Conservation (phyloP, 192 early-diverging fungal species). For the Funneliformis geosporum region DNA sequence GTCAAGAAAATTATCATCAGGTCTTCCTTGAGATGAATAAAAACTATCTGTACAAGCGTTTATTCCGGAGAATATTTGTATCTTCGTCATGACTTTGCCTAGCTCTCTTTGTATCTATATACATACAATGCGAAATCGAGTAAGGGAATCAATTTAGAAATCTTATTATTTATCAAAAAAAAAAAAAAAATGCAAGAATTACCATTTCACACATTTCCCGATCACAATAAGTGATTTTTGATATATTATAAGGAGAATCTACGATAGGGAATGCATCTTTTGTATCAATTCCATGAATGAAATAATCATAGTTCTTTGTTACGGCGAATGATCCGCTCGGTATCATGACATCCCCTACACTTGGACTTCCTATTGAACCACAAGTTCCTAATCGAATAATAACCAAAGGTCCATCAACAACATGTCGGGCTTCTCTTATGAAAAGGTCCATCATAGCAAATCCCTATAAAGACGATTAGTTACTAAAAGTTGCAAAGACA, state of each 20-base stretch:
- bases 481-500: neutral
- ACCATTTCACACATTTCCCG: slow-evolving; percentile 48
- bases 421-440: slow-evolving; percentile 81
- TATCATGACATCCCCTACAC: slow-evolving; percentile 68
- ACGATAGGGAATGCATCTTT: slow-evolving; percentile 12
- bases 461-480: slow-evolving; percentile 47
- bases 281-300: slow-evolving; percentile 42
- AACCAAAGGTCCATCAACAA: slow-evolving; percentile 71
- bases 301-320: slow-evolving; percentile 76
- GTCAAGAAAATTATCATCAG: slow-evolving; percentile 73
- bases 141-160: neutral
- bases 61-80: slow-evolving; percentile 54
- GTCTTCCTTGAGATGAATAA: slow-evolving; percentile 82
- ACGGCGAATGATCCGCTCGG: slow-evolving; percentile 66
- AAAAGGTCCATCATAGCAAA: slow-evolving; percentile 90
- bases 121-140: neutral
- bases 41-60: slow-evolving; percentile 84
- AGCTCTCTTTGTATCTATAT: slow-evolving; percentile 43
- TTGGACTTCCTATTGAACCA: slow-evolving; percentile 64
- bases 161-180: neutral
- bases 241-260: slow-evolving; percentile 65
- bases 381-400: slow-evolving; percentile 90
- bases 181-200: neutral
- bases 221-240: slow-evolving; percentile 63
- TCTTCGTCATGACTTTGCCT: neutral